Evolutionary conservation across 2,329 filamentous ascomycete genomes (phyloP), one percentile per base, ranked within the genome.

Genomic region (Metarhizium brunneum): DNA sequence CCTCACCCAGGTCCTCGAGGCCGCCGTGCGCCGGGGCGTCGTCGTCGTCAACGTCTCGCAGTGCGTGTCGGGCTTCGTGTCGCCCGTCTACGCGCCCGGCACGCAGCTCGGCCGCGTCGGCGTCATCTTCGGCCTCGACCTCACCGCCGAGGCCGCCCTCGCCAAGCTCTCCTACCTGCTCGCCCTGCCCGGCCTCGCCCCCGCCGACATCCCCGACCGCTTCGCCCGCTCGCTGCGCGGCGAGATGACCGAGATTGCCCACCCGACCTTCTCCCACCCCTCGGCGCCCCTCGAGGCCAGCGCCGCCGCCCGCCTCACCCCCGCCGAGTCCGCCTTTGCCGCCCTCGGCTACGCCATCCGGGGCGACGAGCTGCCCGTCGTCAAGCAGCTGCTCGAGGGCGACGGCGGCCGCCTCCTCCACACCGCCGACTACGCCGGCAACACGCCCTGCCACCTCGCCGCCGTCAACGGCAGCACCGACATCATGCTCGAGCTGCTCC

Each of bases 31-130:
- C 65, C 82, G 90, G 57, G 91, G 90, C 42, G 85, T 94, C 60
- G 84, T 94, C 57, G 86, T 96, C 57, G 89, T 96, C 61, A 96
- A 95, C 67, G 86, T 96, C 58, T 95, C 89, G 52, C 92, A 96
- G 73, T 96, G 92, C 77, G 80, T 86, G 62, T 86, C 81, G 58
- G 87, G 87, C 47, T 87, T 87, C 64, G 87, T 90, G 20, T 88
- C 83, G 52, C 86, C 87, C 3, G 77, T 90, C n/a, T 91, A 90
- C 71, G 87, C 87, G 1, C 83, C 87, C 0, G 87, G 85, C 8
- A 88, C 89, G 61, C 85, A 87, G 45, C 81, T 96, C 18, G 90
- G 89, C 43, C 81, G 85, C 54, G 89, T 89, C 2, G 92, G 92
- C 38, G 90, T 96, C 51, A 89, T 95, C 36, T 92, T 94, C 61